Percentiles rank a stretch among this genome's conserved stretches.
Evolutionary conservation across 2,329 filamentous ascomycete species (phyloP).

Genomic region (Fusarium zealandicum): DNA sequence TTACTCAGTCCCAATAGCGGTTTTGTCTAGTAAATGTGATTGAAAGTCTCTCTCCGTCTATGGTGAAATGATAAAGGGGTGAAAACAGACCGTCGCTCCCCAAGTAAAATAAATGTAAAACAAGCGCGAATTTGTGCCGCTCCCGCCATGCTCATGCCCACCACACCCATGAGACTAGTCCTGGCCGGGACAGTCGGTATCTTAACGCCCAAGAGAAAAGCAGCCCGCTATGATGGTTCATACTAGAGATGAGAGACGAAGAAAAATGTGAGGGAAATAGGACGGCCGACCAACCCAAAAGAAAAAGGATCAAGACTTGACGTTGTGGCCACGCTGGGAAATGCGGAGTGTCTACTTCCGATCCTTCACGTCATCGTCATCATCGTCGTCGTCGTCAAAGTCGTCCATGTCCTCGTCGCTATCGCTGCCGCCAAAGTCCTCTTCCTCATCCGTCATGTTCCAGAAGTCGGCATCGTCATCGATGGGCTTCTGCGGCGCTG

Average conservation of each 20-base stretch:
- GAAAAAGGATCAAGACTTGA: not conserved
- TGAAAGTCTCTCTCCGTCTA: slow-evolving; percentile 16
- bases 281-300: not conserved
- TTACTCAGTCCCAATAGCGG: too few species aligned
- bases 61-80: slow-evolving; percentile 22
- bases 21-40: not conserved
- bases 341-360: slow-evolving; percentile 26
- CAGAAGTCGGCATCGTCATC: slow-evolving; percentile 84
- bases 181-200: slow-evolving; percentile 22
- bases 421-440: slow-evolving; percentile 80
- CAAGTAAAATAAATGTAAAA: slow-evolving; percentile 13
- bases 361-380: slow-evolving; percentile 56
- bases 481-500: slow-evolving; percentile 64
- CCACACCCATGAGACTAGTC: slow-evolving; percentile 10
- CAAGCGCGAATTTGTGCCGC: slow-evolving; percentile 13
- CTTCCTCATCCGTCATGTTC: slow-evolving; percentile 77
- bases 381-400: slow-evolving; percentile 64
- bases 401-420: slow-evolving; percentile 69
- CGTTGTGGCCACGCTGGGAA: not conserved
- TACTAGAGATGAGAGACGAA: slow-evolving; percentile 28
- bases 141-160: slow-evolving; percentile 20
- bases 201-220: slow-evolving; percentile 35
- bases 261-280: too few species aligned
- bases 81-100: slow-evolving; percentile 28
- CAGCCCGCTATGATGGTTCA: slow-evolving; percentile 37